Evolutionary conservation across 176 grass and related monocot species (phyloP), one percentile per base, ranked within the genome.

Genomic region (Hordeum marinum): DNA sequence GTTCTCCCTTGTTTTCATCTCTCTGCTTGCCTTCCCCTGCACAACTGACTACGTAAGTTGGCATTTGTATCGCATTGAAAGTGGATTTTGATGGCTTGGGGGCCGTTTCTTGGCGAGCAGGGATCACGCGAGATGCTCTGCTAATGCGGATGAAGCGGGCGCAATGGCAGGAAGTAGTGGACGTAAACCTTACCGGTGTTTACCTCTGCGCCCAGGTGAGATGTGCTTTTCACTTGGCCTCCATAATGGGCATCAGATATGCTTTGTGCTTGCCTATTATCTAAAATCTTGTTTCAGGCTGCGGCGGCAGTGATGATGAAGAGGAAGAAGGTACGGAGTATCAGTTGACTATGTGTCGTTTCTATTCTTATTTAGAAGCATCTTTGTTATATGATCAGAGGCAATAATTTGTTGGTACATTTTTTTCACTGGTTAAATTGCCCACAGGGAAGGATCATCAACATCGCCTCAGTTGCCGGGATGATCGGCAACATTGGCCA

Each of bases 131-230:
- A 63, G 96, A 98, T 8, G 92, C 89, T 2, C 82, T 98, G 72
- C 86, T 98, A 67, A 98, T 95, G 96, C 80, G 96, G 78, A 98
- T 98, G 96, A 98, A 98, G 86, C 82, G 81, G 89, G 81, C 75
- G 12, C 96, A 98, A 11, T 98, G 93, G 96, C 96, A 98, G 75
- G 96, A 98, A 75, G 96, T 98, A 7, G 94, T 98, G n/a, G 96
- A 94, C 43, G 85, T 95, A 18, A 98, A 98, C 86, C 89, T 98
- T 68, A 95, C 96, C 17, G 96, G 96, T 26, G 96, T 98, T 55
- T 98, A 95, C 85, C 88, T 95, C 88, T 98, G 96, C 37, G 85
- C 95, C 11, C 95, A 94, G 90, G 95, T 97, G 25, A 48, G 5
- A 43, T 63, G 9, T 34, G 3, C 36, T 73, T 3, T 80, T 74